Base-by-base conservation (phyloP, 768 basidiomycete species). In the Collybiopsis luxurians region DNA sequence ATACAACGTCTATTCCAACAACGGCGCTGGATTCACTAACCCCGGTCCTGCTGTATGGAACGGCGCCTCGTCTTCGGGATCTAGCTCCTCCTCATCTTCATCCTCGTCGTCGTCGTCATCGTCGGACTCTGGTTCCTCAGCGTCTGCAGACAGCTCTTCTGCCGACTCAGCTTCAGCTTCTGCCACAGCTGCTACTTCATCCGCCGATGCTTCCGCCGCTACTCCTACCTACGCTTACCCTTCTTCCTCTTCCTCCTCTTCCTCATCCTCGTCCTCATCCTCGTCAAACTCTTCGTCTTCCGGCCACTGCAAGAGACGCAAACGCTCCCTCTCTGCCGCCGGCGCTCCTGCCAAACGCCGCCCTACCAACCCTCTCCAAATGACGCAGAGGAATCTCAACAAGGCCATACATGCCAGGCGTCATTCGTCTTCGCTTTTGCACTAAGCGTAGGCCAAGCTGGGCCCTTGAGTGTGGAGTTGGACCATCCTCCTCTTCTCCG, bases 1-100 rank as follows among this genome's bases (percentile, higher is more conserved):
- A 24, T 59, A 54, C 53, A 45, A 59, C 38, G 58, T 59, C 7
- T 55, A 55, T 31, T n/a, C 27, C 10, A 43, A 45, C 34, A 44
- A 54, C 28, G 54, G 54, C 9, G 24, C 27, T 12, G n/a, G 19
- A 5, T 55, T 55, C n/a, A 43, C 30, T 2, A 36, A 55, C 45
- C 43, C 45, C 11, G 54, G 54, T 38, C 54, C 54, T 13, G 45
- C 54, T 13, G 36, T 55, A 19, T 55, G 54, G 54, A 28, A 55
- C 30, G 40, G 38, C 1, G 23, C 53, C 17, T 43, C 40, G 1
- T 44, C 53, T 15, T 53, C 52, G 11, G 40, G 38, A 3, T 39
- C 36, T 21, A 4, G 30, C 26, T 39, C 51, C 5, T 28, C 51
- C 24, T 28, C 15, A 13, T 24, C 27, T 28, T 45, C 53, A 23